Percentiles rank a stretch among this genome's conserved stretches.
These are phyloP conservation scores for Calocybe indica DNA, from an alignment of 768 basidiomycete genomes.

Conservation along the genomic window DNA sequence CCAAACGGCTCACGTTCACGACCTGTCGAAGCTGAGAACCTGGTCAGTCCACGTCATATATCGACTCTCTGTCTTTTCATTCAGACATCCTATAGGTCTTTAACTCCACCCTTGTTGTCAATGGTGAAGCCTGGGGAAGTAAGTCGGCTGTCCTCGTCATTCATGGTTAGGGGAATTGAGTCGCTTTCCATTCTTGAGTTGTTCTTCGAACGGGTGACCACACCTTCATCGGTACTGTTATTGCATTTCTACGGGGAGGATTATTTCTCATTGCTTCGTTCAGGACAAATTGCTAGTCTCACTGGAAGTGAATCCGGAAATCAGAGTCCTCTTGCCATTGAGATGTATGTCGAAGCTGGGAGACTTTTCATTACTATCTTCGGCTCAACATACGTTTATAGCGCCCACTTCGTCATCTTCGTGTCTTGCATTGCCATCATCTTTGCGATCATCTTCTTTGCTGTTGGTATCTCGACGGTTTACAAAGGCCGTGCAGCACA, in stretches of 20 bases:
- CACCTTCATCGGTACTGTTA: slow-evolving; percentile 50
- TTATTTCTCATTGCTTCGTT: slow-evolving; percentile 4
- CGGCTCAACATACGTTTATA: slow-evolving; percentile 12
- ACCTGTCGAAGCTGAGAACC: slow-evolving; percentile 60
- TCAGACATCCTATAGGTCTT: slow-evolving; percentile 38
- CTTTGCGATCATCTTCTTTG: slow-evolving; percentile 60
- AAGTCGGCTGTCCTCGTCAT: slow-evolving; percentile 16
- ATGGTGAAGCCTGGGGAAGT: slow-evolving; percentile 71
- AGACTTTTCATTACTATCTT: slow-evolving; percentile 3
- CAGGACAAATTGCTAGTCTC: slow-evolving; percentile 63
- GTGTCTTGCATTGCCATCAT: slow-evolving; percentile 57
- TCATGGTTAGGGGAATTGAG: not conserved
- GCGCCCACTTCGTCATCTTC: slow-evolving; percentile 54
- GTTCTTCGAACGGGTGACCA: slow-evolving; percentile 64
- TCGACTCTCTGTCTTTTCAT: not conserved
- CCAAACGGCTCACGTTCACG: slow-evolving; percentile 40
- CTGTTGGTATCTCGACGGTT: slow-evolving; percentile 58
- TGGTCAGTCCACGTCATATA: slow-evolving; percentile 29
- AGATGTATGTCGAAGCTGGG: slow-evolving; percentile 40
- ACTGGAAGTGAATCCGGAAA: slow-evolving; percentile 62
- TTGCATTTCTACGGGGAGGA: not conserved
- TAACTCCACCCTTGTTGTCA: slow-evolving; percentile 63
- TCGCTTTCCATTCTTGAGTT: slow-evolving; percentile 18
- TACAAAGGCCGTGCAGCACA: slow-evolving; percentile 56
- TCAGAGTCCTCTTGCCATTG: slow-evolving; percentile 57